Evolutionary conservation across 179 eudicot genomes (phyloP).

Genomic region (Pouteria campechiana): DNA sequence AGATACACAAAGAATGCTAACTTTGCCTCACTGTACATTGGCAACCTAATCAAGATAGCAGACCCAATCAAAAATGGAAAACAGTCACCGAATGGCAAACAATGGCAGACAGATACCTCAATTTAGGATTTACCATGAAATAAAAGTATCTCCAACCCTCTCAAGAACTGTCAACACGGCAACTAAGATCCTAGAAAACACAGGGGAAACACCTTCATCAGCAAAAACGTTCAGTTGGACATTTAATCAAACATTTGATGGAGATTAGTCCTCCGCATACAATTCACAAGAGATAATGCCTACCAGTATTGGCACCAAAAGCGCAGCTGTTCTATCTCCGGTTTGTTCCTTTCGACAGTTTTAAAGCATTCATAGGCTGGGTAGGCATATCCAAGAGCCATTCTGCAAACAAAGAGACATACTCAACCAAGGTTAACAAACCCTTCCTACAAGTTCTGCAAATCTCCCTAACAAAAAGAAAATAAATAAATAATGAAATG

Average conservation of each 20-base stretch:
- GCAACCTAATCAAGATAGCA: conserved; percentile 41
- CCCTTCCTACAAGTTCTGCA: neutral
- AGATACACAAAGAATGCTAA: conserved; percentile 74
- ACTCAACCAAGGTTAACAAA: too few relatives aligned
- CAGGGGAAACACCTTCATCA: neutral
- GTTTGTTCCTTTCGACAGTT: conserved; percentile 78
- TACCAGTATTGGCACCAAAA: conserved; percentile 99
- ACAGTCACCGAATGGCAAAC: neutral
- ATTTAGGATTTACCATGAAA: conserved; percentile 57
- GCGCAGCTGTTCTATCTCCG: conserved; percentile 78
- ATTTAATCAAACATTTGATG: too few relatives aligned
- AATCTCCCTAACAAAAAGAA: neutral
- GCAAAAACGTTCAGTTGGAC: neutral
- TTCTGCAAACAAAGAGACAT: conserved; percentile 26
- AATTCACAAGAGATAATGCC: neutral
- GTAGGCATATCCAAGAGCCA: conserved; percentile 81
- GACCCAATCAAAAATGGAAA: conserved; percentile 1
- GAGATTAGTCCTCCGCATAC: too few relatives aligned
- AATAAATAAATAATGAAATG: neutral
- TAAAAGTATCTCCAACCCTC: conserved; percentile 72
- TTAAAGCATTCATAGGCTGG: conserved; percentile 96
- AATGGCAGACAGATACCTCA: neutral
- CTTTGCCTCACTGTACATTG: conserved; percentile 95
- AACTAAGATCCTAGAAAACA: conserved; percentile 67
- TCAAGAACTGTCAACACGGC: conserved; percentile 73